Conservation (phyloP, 176 grass and related monocot genomes). For the Chrysopogon serrulatus region DNA sequence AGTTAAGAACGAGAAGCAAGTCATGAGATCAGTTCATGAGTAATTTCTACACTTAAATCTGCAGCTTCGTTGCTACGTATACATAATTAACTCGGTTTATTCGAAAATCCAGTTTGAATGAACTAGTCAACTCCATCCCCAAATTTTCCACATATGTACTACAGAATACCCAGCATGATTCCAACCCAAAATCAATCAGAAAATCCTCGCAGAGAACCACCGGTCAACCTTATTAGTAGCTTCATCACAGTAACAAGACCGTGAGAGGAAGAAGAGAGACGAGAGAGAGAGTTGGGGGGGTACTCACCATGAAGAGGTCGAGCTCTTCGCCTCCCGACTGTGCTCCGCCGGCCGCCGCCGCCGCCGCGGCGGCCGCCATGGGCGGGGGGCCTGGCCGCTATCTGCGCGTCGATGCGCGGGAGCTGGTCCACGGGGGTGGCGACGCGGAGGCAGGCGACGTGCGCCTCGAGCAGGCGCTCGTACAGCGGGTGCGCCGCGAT, state of each 20-base stretch:
- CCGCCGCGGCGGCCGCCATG: slow-evolving; percentile 35
- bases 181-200: background rate
- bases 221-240: background rate
- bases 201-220: background rate
- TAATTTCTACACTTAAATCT: background rate
- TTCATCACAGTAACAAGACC: background rate
- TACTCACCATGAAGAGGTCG: slow-evolving; percentile 91
- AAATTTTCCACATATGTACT: background rate
- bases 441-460: slow-evolving; percentile 87
- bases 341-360: slow-evolving; percentile 14
- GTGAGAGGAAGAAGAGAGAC: background rate
- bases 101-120: background rate
- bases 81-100: background rate
- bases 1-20: background rate
- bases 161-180: background rate
- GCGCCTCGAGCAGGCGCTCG: slow-evolving; percentile 85
- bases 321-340: slow-evolving; percentile 75
- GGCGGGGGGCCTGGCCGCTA: slow-evolving; percentile 58
- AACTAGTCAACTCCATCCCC: background rate
- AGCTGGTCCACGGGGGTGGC: slow-evolving; percentile 98
- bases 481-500: slow-evolving; percentile 89
- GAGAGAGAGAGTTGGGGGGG: background rate
- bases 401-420: slow-evolving; percentile 86
- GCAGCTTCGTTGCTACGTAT: background rate
- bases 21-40: background rate